These are phyloP conservation scores for Quercus robur DNA, from an alignment of 306 rosid species.

Conservation along the genomic window DNA sequence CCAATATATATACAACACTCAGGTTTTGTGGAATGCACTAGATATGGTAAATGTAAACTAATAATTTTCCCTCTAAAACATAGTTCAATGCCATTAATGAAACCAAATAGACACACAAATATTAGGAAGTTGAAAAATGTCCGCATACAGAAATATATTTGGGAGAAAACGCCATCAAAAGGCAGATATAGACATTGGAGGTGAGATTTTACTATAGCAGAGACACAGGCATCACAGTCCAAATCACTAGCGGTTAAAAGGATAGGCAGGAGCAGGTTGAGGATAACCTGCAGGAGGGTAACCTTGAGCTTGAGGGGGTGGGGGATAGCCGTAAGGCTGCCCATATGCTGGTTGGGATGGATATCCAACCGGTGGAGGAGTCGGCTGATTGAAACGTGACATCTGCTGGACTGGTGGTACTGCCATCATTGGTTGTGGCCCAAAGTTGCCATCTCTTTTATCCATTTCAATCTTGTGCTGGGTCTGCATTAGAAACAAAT, in stretches of 20 bases:
- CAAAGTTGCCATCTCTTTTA: slow-evolving; percentile 80
- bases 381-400: slow-evolving; percentile 77
- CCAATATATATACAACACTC: no score
- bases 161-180: neutral
- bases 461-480: slow-evolving; percentile 97
- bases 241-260: slow-evolving; percentile 47
- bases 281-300: slow-evolving; percentile 66
- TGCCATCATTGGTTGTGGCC: slow-evolving; percentile 62
- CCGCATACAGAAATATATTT: neutral
- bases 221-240: neutral
- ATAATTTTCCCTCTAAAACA: neutral
- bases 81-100: neutral
- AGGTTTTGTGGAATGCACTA: no score
- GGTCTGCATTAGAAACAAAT: slow-evolving; percentile 46
- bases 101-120: neutral
- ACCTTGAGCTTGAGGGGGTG: slow-evolving; percentile 25
- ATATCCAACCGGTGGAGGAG: slow-evolving; percentile 76
- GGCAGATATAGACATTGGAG: neutral
- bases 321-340: slow-evolving; percentile 61
- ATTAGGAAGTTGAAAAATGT: neutral
- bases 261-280: neutral
- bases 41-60: no score
- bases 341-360: slow-evolving; percentile 57
- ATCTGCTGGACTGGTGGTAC: slow-evolving; percentile 66
- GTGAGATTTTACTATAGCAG: neutral